Percentiles rank a stretch among this genome's conserved stretches.
These are phyloP conservation scores for Glycine latifolia DNA, from an alignment of 306 rosid genomes.

Conservation along the genomic window DNA sequence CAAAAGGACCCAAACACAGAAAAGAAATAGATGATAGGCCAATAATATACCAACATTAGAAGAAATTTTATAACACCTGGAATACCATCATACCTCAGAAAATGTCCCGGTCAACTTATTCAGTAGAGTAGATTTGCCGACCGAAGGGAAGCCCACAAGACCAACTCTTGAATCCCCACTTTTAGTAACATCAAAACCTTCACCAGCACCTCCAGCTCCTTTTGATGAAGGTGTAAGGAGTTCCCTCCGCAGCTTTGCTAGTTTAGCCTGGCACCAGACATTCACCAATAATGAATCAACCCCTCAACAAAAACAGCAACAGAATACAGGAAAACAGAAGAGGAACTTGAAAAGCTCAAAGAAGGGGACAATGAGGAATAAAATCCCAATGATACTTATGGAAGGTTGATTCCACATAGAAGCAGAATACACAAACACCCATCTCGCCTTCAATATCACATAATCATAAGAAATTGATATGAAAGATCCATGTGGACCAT, in stretches of 20 bases:
- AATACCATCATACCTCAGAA: constrained; percentile 79
- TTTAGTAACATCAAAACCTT: constrained; percentile 98
- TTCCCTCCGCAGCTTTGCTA: constrained; percentile 94
- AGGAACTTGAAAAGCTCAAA: neutral
- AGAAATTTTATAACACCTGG: constrained; percentile 14
- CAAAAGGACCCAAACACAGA: constrained; percentile 4
- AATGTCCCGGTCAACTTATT: constrained; percentile 97
- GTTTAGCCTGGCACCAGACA: constrained; percentile 80
- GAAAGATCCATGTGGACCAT: constrained; percentile 20
- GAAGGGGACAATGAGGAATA: too few species aligned
- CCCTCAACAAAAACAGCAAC: neutral
- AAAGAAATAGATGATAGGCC: constrained; percentile 30
- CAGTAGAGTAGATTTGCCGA: constrained; percentile 93
- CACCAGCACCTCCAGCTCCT: constrained; percentile 97
- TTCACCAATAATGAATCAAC: constrained; percentile 32
- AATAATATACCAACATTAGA: neutral
- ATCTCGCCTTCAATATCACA: constrained; percentile 32
- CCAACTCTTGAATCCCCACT: constrained; percentile 99
- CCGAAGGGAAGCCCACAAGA: constrained; percentile 98
- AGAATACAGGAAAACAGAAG: constrained; percentile 6
- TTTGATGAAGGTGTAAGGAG: constrained; percentile 86
- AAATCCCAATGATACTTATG: too few species aligned
- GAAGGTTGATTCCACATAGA: neutral
- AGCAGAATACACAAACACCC: constrained; percentile 20
- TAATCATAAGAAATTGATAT: neutral